Percentiles rank a stretch among this genome's conserved stretches.
Evolutionary conservation across 1,284 basidiomycete species (phyloP).

Genomic region (Exobasidium cylindrosporum): DNA sequence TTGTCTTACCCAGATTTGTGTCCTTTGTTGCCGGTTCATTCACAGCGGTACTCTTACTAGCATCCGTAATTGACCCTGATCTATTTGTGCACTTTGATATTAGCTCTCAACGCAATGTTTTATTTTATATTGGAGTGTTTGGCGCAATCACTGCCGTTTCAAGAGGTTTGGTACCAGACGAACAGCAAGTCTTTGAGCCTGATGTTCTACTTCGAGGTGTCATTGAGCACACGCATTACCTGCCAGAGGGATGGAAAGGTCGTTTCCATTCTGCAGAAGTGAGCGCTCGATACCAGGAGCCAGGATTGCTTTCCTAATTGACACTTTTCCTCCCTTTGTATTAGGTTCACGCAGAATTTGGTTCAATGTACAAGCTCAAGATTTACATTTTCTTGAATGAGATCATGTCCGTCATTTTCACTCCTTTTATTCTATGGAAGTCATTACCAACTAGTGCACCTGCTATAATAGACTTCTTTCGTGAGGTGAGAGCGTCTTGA

Average conservation of each 20-base stretch:
- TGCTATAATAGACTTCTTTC: conserved; percentile 46
- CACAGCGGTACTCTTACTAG: conserved; percentile 84
- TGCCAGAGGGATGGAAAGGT: conserved; percentile 85
- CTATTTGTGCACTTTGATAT: conserved; percentile 91
- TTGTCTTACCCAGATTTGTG: conserved; percentile 67
- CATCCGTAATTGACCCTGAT: conserved; percentile 80
- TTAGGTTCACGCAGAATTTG: conserved; percentile 38
- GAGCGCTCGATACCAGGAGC: no score
- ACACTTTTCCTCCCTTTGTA: no score
- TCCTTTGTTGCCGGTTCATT: conserved; percentile 95
- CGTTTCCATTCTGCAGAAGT: conserved; percentile 69
- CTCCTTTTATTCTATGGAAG: conserved; percentile 89
- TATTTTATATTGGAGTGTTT: conserved; percentile 89
- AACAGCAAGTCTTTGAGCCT: conserved; percentile 85
- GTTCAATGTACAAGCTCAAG: conserved; percentile 46
- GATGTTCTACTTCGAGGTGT: conserved; percentile 86
- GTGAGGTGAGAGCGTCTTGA: no score
- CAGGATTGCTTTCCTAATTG: no score
- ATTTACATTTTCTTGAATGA: conserved; percentile 75
- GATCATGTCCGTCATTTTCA: conserved; percentile 82
- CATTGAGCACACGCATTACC: conserved; percentile 88
- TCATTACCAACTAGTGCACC: conserved; percentile 83
- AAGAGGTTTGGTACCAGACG: conserved; percentile 91
- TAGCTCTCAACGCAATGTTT: conserved; percentile 81
- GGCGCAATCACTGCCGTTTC: conserved; percentile 82